These are phyloP conservation scores for Diaporthe capsici DNA, from an alignment of 2,329 filamentous ascomycete genomes.

Conservation along the genomic window DNA sequence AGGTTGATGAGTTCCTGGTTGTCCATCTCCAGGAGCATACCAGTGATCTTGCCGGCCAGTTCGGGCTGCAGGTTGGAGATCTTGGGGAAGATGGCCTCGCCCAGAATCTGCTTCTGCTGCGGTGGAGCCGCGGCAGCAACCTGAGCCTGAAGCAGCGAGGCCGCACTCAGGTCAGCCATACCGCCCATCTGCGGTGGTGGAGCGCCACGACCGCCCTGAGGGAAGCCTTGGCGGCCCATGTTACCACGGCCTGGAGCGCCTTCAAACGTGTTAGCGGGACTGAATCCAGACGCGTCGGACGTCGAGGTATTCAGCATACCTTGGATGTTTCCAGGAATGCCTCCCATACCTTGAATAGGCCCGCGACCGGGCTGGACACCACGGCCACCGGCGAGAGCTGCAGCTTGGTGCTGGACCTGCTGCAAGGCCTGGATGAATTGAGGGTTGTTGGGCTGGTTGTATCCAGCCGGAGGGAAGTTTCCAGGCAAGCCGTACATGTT, in stretches of 20 bases:
- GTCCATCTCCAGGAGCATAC: slow-evolving; percentile 99
- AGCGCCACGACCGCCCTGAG: slow-evolving; percentile 64
- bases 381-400: slow-evolving; percentile 71
- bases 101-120: slow-evolving; percentile 99
- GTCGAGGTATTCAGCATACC: slow-evolving; percentile 58
- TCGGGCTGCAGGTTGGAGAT: slow-evolving; percentile 95
- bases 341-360: slow-evolving; percentile 82
- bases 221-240: slow-evolving; percentile 55
- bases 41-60: slow-evolving; percentile 98
- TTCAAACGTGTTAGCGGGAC: slow-evolving; percentile 67
- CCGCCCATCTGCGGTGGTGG: slow-evolving; percentile 53
- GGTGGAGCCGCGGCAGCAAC: slow-evolving; percentile 68
- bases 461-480: slow-evolving; percentile 84
- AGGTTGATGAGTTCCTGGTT: slow-evolving; percentile 93
- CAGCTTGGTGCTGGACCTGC: slow-evolving; percentile 74
- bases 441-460: slow-evolving; percentile 84
- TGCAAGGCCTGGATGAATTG: slow-evolving; percentile 87
- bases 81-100: slow-evolving; percentile 98
- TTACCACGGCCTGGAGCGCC: slow-evolving; percentile 53
- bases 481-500: slow-evolving; percentile 87
- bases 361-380: slow-evolving; percentile 78
- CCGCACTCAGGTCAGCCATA: slow-evolving; percentile 55
- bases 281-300: slow-evolving; percentile 69
- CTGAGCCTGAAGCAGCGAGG: slow-evolving; percentile 69
- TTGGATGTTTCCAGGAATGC: slow-evolving; percentile 69